These are phyloP conservation scores for Cyberlindnera bimundalis DNA, from an alignment of 805 yeast genomes.

Conservation along the genomic window DNA sequence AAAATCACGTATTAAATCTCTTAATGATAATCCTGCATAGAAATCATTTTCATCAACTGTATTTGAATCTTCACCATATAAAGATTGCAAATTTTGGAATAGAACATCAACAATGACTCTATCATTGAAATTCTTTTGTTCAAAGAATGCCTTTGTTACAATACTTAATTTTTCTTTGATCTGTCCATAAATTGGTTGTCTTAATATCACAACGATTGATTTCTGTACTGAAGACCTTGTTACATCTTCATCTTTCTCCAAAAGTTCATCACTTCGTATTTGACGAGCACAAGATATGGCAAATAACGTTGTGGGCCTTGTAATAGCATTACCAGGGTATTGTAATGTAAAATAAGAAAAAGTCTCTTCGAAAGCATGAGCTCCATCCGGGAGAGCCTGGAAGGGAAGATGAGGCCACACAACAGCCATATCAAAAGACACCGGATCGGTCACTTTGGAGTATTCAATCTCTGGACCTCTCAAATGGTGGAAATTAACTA, in stretches of 20 bases:
- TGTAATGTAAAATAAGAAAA: constrained; percentile 85
- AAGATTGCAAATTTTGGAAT: constrained; percentile 57
- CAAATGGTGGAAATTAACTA: constrained; percentile 89
- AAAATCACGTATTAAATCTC: constrained; percentile 58
- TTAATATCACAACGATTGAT: constrained; percentile 79
- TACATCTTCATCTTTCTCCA: constrained; percentile 55
- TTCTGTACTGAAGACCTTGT: constrained; percentile 90
- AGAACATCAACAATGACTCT: constrained; percentile 62
- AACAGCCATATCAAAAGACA: constrained; percentile 32
- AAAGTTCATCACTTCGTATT: constrained; percentile 57
- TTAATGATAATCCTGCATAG: constrained; percentile 70
- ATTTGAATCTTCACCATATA: constrained; percentile 30
- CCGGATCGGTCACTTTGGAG: constrained; percentile 44
- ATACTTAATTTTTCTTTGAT: constrained; percentile 87
- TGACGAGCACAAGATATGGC: constrained; percentile 94
- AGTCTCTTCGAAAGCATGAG: constrained; percentile 90
- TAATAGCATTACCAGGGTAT: constrained; percentile 36
- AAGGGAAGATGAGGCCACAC: constrained; percentile 89
- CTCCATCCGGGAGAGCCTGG: constrained; percentile 95
- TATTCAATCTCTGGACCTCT: constrained; percentile 95
- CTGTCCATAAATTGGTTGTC: constrained; percentile 85
- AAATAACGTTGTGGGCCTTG: constrained; percentile 65
- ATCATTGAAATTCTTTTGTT: constrained; percentile 76
- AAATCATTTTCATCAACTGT: constrained; percentile 51
- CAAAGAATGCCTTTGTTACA: constrained; percentile 81